Evolutionary conservation across 1,139 yeast species (phyloP), one percentile per base, ranked within the genome.

Genomic region (Suhomyces maxii): DNA sequence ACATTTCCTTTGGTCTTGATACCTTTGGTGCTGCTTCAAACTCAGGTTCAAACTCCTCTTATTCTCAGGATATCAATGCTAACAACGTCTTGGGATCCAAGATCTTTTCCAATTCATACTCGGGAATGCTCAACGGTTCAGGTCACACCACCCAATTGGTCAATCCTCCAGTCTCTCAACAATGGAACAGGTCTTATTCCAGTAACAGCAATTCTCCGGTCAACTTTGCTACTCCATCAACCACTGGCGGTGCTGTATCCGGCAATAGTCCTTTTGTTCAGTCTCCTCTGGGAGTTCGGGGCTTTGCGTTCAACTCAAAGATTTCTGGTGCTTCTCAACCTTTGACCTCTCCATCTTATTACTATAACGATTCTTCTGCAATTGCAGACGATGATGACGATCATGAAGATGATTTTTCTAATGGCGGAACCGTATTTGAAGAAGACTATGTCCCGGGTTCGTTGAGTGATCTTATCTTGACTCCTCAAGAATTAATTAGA

Each of bases 391-490:
- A 54, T 38, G 54, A 52, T 34, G 44, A 35, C 26, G 45, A 50
- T 32, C 3, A 54, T 38, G 54, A 52, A 34, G 44, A 35, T 25
- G 45, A 50, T 32, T 5, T 11, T 9, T 48, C 46, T 42, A 45
- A 44, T 9, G 40, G 40, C 7, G 47, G 33, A 13, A 64, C 56
- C 14, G 60, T 76, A 14, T 78, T 73, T 56, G 85, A 77, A 49
- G 90, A 86, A 53, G 95, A 87, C 58, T 85, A 80, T 56, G 88
- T 89, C 2, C 96, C 96, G 2, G 83, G 84, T 1, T 79, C 89
- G 25, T 68, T 89, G 37, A 79, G 83, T 14, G 95, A 87, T 55
- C 69, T 87, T 44, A 70, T 75, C 23, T 68, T 89, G 40, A 88
- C 96, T 1, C 95, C 95, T 0, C 89, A 84, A 55, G 95, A 89